Conservation (phyloP, 2,329 filamentous ascomycete genomes). For the Ophiostoma triangulosporum region DNA sequence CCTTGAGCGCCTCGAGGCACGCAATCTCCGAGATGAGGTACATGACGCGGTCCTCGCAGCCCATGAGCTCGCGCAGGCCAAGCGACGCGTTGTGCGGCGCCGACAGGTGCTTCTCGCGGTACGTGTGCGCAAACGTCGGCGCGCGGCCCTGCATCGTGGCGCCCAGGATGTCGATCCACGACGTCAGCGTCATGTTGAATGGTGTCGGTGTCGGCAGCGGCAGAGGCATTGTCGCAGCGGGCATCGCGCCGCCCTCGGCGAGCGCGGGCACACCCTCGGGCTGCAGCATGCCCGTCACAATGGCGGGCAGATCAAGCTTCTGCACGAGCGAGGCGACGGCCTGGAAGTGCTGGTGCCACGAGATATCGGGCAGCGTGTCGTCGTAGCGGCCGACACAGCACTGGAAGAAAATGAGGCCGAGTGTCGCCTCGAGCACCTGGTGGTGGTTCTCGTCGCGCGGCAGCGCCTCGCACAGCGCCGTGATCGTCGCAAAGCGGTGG, state of each 20-base stretch:
- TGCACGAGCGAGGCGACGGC: slow-evolving; percentile 74
- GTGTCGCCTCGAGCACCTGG: slow-evolving; percentile 79
- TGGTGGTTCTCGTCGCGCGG: slow-evolving; percentile 69
- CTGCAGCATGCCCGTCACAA: slow-evolving; percentile 34
- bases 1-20: slow-evolving; percentile 81
- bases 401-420: slow-evolving; percentile 94
- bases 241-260: not conserved
- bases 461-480: slow-evolving; percentile 70
- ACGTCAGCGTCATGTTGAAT: slow-evolving; percentile 88
- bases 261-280: not conserved
- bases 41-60: slow-evolving; percentile 94
- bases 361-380: slow-evolving; percentile 76
- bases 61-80: slow-evolving; percentile 87
- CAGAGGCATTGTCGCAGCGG: not conserved
- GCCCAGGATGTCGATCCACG: slow-evolving; percentile 96
- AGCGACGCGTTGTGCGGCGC: slow-evolving; percentile 42
- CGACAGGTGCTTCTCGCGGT: slow-evolving; percentile 83
- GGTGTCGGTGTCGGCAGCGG: slow-evolving; percentile 41
- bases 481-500: slow-evolving; percentile 79
- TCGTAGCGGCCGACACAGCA: slow-evolving; percentile 79
- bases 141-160: slow-evolving; percentile 80
- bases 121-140: slow-evolving; percentile 85
- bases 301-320: slow-evolving; percentile 64
- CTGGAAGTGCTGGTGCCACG: slow-evolving; percentile 96
- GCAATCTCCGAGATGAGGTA: slow-evolving; percentile 96